Base-by-base conservation (phyloP, 2,329 filamentous ascomycete species). In the Dactylonectria estremocensis region DNA sequence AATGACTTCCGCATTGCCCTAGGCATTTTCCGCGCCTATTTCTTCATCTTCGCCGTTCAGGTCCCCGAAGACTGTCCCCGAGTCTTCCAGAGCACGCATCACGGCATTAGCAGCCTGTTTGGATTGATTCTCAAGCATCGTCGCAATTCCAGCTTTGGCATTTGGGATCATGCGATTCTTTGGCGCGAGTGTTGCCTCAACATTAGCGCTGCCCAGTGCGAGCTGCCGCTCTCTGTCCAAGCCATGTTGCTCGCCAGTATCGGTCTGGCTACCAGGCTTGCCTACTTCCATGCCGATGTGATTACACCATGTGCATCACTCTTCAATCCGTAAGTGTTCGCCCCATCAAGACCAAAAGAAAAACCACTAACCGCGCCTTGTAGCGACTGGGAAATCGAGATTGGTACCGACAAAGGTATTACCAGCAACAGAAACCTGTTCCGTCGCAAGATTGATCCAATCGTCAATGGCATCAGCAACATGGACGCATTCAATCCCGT, bases 391-490 rank as follows among this genome's bases (percentile, higher is more conserved):
- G 69, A 72, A 28, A 62, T 64, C 11, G 69, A 72, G 2, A 64
- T 72, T 18, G 69, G 69, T 1, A 72, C 69, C 5, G 69, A 72
- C 18, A 54, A 60, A 16, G 69, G 69, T 8, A 46, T 60, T 6
- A 48, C 67, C 2, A 68, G 66, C 0, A 70, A 55, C 20, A 56
- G 66, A n/a, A 69, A 72, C 18, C 49, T 67, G 48, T 72, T 72
- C 45, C 28, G 61, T 20, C 68, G 69, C 2, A 72, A 71, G 57
- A 56, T 71, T 5, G 69, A 72, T 22, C 68, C 69, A 1, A 71
- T 72, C 31, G 68, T 71, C 45, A 72, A 72, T 14, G 69, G 69
- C 4, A 72, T 72, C 28, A 71, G 69, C 55, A 57, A 71, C 56
- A 71, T 71, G 59, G 62, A 56, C 5, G 33, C 60, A n/a, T 71